A percentile compares a stretch with the other conserved stretches of the same genome.
Conservation (phyloP, 192 early-diverging fungal species). For the Coemansia sp. region DNA sequence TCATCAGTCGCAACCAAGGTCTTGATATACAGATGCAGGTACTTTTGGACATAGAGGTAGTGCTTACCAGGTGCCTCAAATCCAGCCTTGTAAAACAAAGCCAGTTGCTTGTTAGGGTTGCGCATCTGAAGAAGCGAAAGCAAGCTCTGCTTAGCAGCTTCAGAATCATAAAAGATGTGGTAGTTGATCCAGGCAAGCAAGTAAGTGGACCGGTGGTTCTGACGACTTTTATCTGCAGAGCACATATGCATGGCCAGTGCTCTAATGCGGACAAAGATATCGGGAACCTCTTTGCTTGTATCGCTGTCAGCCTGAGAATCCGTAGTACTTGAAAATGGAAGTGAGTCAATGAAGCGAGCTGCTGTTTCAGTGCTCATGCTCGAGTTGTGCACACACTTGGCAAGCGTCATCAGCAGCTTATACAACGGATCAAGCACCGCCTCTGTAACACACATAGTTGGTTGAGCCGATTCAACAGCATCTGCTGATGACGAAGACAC, state of each 20-base stretch:
- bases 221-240: slow-evolving; percentile 32
- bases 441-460: slow-evolving; percentile 12
- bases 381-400: slow-evolving; percentile 22
- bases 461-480: too few species aligned
- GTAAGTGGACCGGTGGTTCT: slow-evolving; percentile 42
- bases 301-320: background rate
- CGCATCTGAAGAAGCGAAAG: slow-evolving; percentile 44
- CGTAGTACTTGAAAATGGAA: slow-evolving; percentile 14
- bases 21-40: slow-evolving; percentile 33
- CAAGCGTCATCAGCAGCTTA: slow-evolving; percentile 34
- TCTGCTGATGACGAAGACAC: background rate
- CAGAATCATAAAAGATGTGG: slow-evolving; percentile 18
- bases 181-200: slow-evolving; percentile 47
- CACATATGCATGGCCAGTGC: slow-evolving; percentile 15
- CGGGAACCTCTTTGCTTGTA: background rate
- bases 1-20: slow-evolving; percentile 34
- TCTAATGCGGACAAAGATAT: background rate
- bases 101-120: slow-evolving; percentile 33
- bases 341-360: slow-evolving; percentile 25
- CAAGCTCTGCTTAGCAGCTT: slow-evolving; percentile 36
- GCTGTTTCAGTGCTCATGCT: slow-evolving; percentile 16
- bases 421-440: slow-evolving; percentile 25
- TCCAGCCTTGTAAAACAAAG: slow-evolving; percentile 52
- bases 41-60: slow-evolving; percentile 52
- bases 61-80: slow-evolving; percentile 49